Percentiles rank a stretch among this genome's conserved stretches.
These are phyloP conservation scores for Elongisporangium prolatum DNA, from an alignment of 352 stramenopile genomes.

Conservation along the genomic window DNA sequence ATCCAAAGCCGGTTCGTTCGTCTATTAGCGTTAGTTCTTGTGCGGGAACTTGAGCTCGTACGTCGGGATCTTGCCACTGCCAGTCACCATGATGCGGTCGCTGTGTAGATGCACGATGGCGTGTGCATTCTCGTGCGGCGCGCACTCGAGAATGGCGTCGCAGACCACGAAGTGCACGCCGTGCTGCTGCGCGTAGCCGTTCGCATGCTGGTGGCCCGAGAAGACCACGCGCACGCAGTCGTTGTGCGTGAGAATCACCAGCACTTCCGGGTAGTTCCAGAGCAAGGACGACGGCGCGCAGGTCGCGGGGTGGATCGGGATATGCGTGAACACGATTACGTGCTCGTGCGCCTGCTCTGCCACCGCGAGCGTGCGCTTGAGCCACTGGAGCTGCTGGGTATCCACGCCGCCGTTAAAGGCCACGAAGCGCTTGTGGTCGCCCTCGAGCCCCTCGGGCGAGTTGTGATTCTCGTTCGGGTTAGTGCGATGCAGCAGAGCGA, in stretches of 20 bases:
- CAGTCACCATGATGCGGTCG: constrained; percentile 46
- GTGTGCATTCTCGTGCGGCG: constrained; percentile 49
- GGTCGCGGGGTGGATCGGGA: constrained; percentile 52
- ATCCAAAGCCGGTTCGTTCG: neutral
- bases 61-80: constrained; percentile 55
- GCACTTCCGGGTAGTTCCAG: constrained; percentile 76
- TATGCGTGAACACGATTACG: constrained; percentile 73
- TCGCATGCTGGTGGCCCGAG: constrained; percentile 59
- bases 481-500: constrained; percentile 24
- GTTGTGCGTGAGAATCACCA: constrained; percentile 32
- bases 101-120: constrained; percentile 52
- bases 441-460: constrained; percentile 47
- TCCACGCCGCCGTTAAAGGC: constrained; percentile 77
- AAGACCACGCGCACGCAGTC: constrained; percentile 61
- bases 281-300: constrained; percentile 38
- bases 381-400: constrained; percentile 50
- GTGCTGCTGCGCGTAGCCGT: constrained; percentile 41
- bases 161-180: constrained; percentile 69
- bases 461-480: constrained; percentile 81
- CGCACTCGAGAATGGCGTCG: constrained; percentile 68
- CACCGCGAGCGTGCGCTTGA: constrained; percentile 27
- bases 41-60: constrained; percentile 41
- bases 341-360: constrained; percentile 28
- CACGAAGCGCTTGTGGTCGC: constrained; percentile 49
- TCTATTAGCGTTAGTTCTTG: constrained; percentile 1